A percentile compares a stretch with the other conserved stretches of the same genome.
These are phyloP conservation scores for Aspergillus neoniger DNA, from an alignment of 2,329 filamentous ascomycete species.

Conservation along the genomic window DNA sequence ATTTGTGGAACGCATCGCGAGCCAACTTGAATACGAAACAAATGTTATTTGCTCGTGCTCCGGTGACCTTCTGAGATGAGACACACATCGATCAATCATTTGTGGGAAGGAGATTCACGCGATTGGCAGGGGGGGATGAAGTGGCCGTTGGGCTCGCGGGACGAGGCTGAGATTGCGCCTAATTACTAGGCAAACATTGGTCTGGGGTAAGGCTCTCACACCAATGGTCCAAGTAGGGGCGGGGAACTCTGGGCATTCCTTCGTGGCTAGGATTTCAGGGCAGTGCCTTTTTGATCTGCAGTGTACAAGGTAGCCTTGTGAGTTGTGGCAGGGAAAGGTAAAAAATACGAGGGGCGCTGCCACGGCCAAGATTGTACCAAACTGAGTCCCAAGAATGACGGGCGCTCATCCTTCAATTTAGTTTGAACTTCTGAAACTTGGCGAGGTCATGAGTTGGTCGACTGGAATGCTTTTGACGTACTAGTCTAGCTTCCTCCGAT, in stretches of 20 bases:
- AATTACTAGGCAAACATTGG: not conserved
- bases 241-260: not conserved
- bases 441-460: too few species aligned
- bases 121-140: not conserved
- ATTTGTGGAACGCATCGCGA: not conserved
- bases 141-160: not conserved
- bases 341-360: not conserved
- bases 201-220: not conserved
- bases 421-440: not conserved
- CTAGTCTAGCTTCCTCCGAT: not conserved
- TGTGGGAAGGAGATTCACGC: not conserved
- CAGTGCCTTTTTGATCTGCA: not conserved
- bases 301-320: not conserved
- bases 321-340: not conserved
- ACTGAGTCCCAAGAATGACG: not conserved
- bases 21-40: not conserved
- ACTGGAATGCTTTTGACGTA: not conserved
- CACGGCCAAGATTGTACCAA: not conserved
- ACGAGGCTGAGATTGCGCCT: not conserved
- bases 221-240: not conserved
- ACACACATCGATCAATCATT: not conserved
- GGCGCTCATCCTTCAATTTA: not conserved
- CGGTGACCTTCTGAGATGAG: not conserved
- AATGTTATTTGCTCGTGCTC: not conserved
- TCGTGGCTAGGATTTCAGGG: not conserved